These are phyloP conservation scores for Rosa multiflora DNA, from an alignment of 306 rosid genomes.

Conservation along the genomic window DNA sequence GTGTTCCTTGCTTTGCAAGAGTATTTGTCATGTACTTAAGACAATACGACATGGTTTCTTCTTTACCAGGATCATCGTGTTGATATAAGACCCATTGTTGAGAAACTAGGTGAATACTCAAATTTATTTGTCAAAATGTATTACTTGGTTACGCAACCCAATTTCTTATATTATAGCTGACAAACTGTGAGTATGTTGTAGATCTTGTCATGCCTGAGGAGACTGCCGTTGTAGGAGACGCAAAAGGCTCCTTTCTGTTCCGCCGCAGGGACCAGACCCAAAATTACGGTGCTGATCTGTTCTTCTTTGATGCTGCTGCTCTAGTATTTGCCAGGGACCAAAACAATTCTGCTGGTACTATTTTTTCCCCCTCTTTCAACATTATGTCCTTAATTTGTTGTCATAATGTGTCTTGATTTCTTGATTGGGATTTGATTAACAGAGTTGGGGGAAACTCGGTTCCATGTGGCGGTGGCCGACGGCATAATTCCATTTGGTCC, in stretches of 20 bases:
- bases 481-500: slow-evolving; percentile 28
- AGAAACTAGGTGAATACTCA: slow-evolving; percentile 32
- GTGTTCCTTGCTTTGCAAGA: slow-evolving; percentile 3
- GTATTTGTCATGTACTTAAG: background rate
- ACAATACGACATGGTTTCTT: slow-evolving; percentile 2
- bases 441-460: slow-evolving; percentile 17
- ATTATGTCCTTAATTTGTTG: background rate
- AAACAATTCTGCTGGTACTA: slow-evolving; percentile 42
- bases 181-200: slow-evolving; percentile 18
- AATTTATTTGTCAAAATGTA: background rate
- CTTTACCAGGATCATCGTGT: slow-evolving; percentile 26
- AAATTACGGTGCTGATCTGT: background rate
- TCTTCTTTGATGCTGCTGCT: slow-evolving; percentile 43
- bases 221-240: slow-evolving; percentile 63
- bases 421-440: background rate
- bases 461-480: slow-evolving; percentile 24
- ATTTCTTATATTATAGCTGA: background rate
- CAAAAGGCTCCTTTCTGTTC: slow-evolving; percentile 43
- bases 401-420: background rate
- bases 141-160: background rate
- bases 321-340: slow-evolving; percentile 61
- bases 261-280: slow-evolving; percentile 26
- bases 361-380: background rate
- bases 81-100: slow-evolving; percentile 32
- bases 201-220: slow-evolving; percentile 61